Evolutionary conservation across 1,139 yeast species (phyloP).

Genomic region (Pneumocystis canis): DNA sequence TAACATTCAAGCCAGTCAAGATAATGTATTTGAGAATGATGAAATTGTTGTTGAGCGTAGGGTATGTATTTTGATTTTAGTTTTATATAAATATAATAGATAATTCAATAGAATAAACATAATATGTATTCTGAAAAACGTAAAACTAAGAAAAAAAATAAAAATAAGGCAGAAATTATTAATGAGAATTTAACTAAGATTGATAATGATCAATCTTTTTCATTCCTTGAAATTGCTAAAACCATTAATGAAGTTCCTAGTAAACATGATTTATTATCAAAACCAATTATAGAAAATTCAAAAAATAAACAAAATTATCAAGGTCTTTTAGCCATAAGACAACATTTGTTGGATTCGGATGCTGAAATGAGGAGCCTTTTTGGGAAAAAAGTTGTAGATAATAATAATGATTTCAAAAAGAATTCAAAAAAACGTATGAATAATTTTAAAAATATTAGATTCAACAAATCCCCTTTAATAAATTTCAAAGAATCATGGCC

Average conservation of each 20-base stretch:
- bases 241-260: not conserved
- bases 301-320: not conserved
- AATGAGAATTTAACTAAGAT: not conserved
- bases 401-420: slow-evolving; percentile 51
- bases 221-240: not conserved
- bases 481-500: slow-evolving; percentile 71
- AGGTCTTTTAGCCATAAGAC: not conserved
- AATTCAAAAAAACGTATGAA: slow-evolving; percentile 20
- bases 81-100: not conserved
- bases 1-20: not conserved
- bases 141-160: not conserved
- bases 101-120: not conserved
- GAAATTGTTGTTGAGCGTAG: not conserved
- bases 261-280: not conserved
- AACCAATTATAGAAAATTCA: not conserved
- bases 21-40: not conserved
- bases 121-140: not conserved
- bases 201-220: not conserved
- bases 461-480: slow-evolving; percentile 56
- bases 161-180: not conserved
- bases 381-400: slow-evolving; percentile 59
- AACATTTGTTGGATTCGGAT: slow-evolving; percentile 48
- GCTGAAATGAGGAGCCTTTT: slow-evolving; percentile 58
- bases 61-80: not conserved
- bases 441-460: slow-evolving; percentile 32